These are phyloP conservation scores for Clohesyomyces aquaticus DNA, from an alignment of 495 filamentous ascomycete species.

Conservation along the genomic window DNA sequence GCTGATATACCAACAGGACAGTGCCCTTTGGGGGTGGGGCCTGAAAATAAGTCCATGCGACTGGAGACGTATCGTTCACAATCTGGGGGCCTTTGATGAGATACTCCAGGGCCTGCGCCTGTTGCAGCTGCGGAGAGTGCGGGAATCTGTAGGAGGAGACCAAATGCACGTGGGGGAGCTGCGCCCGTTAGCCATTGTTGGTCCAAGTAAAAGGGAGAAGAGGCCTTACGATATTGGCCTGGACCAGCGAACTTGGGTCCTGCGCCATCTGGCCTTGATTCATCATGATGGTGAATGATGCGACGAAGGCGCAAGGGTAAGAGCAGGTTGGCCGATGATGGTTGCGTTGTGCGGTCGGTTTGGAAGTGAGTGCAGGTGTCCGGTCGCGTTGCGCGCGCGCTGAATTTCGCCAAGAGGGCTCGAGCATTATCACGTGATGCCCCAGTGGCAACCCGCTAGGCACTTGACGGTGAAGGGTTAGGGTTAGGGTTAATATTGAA, in stretches of 20 bases:
- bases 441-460: no score
- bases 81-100: slow-evolving; percentile 79
- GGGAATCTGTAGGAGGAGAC: slow-evolving; percentile 78
- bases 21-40: slow-evolving; percentile 76
- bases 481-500: not conserved
- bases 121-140: slow-evolving; percentile 63
- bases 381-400: slow-evolving; percentile 13
- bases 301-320: slow-evolving; percentile 9
- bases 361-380: not conserved
- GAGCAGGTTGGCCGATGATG: slow-evolving; percentile 6
- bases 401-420: slow-evolving; percentile 1
- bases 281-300: slow-evolving; percentile 4
- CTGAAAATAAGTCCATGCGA: slow-evolving; percentile 87
- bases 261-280: slow-evolving; percentile 12
- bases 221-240: slow-evolving; percentile 10
- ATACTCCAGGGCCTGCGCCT: slow-evolving; percentile 73
- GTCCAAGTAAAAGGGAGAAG: not conserved
- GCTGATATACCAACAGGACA: slow-evolving; percentile 85
- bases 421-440: not conserved
- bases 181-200: slow-evolving; percentile 34
- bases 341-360: not conserved
- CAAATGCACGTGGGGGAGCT: slow-evolving; percentile 87
- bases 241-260: slow-evolving; percentile 25
- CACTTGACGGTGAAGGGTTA: not conserved
- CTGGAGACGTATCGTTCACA: slow-evolving; percentile 71